Evolutionary conservation across 257 asterid species (phyloP), one percentile per base, ranked within the genome.

Genomic region (Forsythia suspensa): DNA sequence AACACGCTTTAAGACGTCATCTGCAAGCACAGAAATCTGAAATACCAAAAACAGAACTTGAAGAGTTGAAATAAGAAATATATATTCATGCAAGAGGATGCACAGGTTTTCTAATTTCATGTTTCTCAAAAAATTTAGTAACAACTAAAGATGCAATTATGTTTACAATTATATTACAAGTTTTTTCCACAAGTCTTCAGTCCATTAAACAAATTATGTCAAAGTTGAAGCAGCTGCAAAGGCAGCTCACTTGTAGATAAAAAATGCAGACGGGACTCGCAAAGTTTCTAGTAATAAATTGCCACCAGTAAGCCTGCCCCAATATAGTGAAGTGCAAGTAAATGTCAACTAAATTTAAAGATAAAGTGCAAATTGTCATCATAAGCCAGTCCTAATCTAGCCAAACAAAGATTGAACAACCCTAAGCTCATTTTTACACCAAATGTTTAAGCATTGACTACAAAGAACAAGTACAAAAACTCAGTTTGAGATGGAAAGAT

Each of bases 1-100:
- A 0, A 96, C 96, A 79, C 92, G 91, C 90, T 96, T 94, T 80
- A 94, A 84, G 87, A 96, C 91, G 82, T 96, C 99, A 89, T 96
- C 97, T 38, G 98, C 99, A 81, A 96, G 74, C 89, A 94, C 97
- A 24, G 99, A 89, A 83, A 96, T 97, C 99, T 39, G 74, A 39
- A 24, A 24, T 24, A 0, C 24, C 77, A 81, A 42, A 29, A 43
- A 63, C 5, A 29, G 52, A 55, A 61, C 69, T 65, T 5, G 52
- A 18, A 10, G 51, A 44, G 51, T 44, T 44, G 51, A 24, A 59
- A 24, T 21, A 6, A 61, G 16, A 48, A 43, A 44, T 16, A 44
- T 36, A 24, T 24, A 3, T 48, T 12, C 39, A 24, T 55, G 51
- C 38, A 42, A 18, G 3, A 44, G 65, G 2, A 7, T 21, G 21